Evolutionary conservation across 163 green algal species (phyloP).

Genomic region (Coccomyxa subellipsoidea): DNA sequence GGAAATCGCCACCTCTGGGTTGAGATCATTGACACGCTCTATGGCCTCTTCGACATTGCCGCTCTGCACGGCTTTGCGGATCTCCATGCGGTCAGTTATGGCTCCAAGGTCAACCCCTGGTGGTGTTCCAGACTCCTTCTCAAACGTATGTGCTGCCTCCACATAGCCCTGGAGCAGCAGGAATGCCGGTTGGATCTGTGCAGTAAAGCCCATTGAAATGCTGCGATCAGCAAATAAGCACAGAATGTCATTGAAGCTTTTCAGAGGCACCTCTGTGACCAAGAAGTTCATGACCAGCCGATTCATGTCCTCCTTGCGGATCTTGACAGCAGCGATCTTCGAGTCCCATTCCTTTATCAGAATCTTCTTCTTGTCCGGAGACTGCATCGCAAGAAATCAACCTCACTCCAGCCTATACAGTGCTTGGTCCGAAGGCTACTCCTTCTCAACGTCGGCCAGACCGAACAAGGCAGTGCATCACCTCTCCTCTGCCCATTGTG

Average conservation of each 20-base stretch:
- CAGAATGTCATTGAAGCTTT: no score
- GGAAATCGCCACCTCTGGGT: conserved; percentile 72
- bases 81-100: conserved; percentile 88
- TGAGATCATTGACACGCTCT: conserved; percentile 92
- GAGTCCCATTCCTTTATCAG: conserved; percentile 67
- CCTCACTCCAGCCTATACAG: background rate
- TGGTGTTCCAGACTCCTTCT: conserved; percentile 69
- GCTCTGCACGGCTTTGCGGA: conserved; percentile 80
- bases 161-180: conserved; percentile 69
- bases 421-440: background rate
- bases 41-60: conserved; percentile 86
- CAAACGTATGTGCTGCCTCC: conserved; percentile 83
- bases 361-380: background rate
- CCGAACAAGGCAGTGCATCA: background rate
- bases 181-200: background rate
- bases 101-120: conserved; percentile 69
- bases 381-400: background rate
- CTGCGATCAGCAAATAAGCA: background rate
- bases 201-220: background rate
- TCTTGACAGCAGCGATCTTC: conserved; percentile 58
- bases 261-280: conserved; percentile 90
- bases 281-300: conserved; percentile 95
- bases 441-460: background rate
- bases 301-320: conserved; percentile 93
- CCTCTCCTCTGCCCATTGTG: background rate